A percentile compares a stretch with the other conserved stretches of the same genome.
Conservation (phyloP, 1,284 basidiomycete species). For the Ustilago hordei region DNA sequence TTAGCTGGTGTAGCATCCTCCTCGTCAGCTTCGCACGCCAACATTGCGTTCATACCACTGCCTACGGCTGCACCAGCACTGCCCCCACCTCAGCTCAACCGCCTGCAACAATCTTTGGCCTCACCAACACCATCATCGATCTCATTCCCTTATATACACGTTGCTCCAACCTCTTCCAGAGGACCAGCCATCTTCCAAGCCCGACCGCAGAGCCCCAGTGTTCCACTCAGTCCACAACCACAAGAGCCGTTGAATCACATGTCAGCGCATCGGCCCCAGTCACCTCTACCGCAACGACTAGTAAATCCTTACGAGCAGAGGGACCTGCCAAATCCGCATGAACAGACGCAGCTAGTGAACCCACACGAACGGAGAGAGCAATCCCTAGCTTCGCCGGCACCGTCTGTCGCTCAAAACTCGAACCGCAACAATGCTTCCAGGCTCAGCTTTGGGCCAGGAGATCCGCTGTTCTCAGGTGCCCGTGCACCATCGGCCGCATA, state of each 20-base stretch:
- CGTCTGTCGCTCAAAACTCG: not conserved
- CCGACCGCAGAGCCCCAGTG: not conserved
- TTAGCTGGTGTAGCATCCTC: constrained; percentile 5
- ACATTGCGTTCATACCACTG: constrained; percentile 11
- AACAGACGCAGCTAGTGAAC: not conserved
- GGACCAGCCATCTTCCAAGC: not conserved
- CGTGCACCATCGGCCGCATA: constrained; percentile 1
- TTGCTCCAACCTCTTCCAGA: constrained; percentile 1
- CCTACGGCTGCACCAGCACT: constrained; percentile 24
- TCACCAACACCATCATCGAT: constrained; percentile 1
- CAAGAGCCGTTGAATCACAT: constrained; percentile 1
- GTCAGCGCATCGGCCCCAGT: not conserved
- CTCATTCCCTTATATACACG: not conserved
- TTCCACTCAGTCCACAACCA: constrained; percentile 2
- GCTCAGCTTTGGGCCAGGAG: constrained; percentile 30
- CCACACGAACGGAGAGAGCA: constrained; percentile 1
- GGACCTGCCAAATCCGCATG: not conserved
- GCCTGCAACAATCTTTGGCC: not conserved
- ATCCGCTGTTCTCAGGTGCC: constrained; percentile 26
- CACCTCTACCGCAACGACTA: constrained; percentile 9
- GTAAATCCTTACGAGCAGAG: constrained; percentile 36
- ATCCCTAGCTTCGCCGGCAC: not conserved
- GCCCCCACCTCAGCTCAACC: constrained; percentile 14
- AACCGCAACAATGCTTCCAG: not conserved
- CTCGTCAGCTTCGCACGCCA: constrained; percentile 4